Conservation (phyloP, 108 stramenopile genomes). For the Licmophora abbreviata region DNA sequence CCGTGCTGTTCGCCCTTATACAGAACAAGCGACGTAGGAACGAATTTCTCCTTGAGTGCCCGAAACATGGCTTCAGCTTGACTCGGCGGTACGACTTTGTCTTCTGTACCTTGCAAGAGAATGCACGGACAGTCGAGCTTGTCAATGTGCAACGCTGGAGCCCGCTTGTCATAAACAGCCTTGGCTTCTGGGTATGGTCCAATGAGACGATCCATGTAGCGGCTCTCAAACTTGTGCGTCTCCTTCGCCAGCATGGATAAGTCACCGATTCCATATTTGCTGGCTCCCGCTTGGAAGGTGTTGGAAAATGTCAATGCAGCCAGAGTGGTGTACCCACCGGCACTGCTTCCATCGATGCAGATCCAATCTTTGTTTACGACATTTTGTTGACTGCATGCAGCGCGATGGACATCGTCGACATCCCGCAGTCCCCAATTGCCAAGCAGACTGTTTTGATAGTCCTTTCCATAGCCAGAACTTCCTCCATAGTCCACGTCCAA, state of each 20-base stretch:
- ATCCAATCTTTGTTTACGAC: slow-evolving; percentile 50
- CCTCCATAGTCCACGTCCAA: slow-evolving; percentile 83
- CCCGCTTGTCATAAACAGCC: slow-evolving; percentile 51
- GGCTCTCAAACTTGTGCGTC: slow-evolving; percentile 81
- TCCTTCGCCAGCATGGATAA: slow-evolving; percentile 62
- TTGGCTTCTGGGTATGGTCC: slow-evolving; percentile 63
- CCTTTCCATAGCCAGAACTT: slow-evolving; percentile 71
- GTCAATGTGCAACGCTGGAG: slow-evolving; percentile 61
- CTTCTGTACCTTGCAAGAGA: slow-evolving; percentile 71
- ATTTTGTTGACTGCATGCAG: slow-evolving; percentile 48
- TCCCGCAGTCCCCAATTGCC: slow-evolving; percentile 72
- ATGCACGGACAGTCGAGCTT: slow-evolving; percentile 66
- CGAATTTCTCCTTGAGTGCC: slow-evolving; percentile 48
- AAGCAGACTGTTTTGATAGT: slow-evolving; percentile 55
- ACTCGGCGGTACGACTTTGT: slow-evolving; percentile 81
- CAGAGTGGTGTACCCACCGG: slow-evolving; percentile 79
- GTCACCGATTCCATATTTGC: slow-evolving; percentile 70
- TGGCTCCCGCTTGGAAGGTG: slow-evolving; percentile 71
- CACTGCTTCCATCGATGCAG: slow-evolving; percentile 80
- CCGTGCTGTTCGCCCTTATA: slow-evolving; percentile 85
- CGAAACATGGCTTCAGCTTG: slow-evolving; percentile 77
- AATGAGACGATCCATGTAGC: slow-evolving; percentile 73
- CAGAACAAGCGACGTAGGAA: slow-evolving; percentile 57
- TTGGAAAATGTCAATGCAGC: slow-evolving; percentile 59
- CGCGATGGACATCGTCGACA: slow-evolving; percentile 70